These are phyloP conservation scores for Moricandia moricandioides DNA, from an alignment of 345 rosid genomes.

Conservation along the genomic window DNA sequence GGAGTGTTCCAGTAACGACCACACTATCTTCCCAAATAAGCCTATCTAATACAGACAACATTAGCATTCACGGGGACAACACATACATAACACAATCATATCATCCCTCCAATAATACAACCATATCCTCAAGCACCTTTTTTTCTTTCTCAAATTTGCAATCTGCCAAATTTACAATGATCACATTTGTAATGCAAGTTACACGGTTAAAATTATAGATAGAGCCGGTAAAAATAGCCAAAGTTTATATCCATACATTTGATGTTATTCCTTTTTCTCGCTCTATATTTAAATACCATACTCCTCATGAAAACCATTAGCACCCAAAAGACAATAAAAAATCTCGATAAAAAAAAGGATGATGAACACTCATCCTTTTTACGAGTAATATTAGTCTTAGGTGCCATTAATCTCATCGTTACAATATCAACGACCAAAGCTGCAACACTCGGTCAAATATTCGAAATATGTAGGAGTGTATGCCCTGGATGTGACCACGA, in stretches of 20 bases:
- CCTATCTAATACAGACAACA: slow-evolving; percentile 14
- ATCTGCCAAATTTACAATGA: slow-evolving; percentile 2
- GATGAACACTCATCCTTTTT: slow-evolving; percentile 39
- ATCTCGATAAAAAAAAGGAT: slow-evolving; percentile 28
- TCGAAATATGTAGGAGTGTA: slow-evolving; percentile 50
- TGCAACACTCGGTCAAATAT: slow-evolving; percentile 32
- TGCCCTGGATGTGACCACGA: slow-evolving; percentile 72
- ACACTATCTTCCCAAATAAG: not conserved
- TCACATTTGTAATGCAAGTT: slow-evolving; percentile 15
- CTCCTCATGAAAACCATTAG: slow-evolving; percentile 17
- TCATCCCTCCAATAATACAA: not conserved
- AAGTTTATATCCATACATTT: slow-evolving; percentile 24
- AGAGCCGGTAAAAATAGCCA: slow-evolving; percentile 16
- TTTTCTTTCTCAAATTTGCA: not conserved
- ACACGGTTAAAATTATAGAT: slow-evolving; percentile 21
- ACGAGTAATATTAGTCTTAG: slow-evolving; percentile 32
- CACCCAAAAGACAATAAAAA: slow-evolving; percentile 22
- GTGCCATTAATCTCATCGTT: slow-evolving; percentile 25
- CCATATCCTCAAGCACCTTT: not conserved
- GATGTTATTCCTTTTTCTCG: not conserved
- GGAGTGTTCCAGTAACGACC: not conserved
- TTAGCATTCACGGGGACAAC: slow-evolving; percentile 21
- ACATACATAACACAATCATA: slow-evolving; percentile 11
- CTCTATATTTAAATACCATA: slow-evolving; percentile 19
- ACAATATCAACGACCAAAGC: slow-evolving; percentile 24